These are phyloP conservation scores for Acmispon strigosus DNA, from an alignment of 306 rosid species.

Conservation along the genomic window DNA sequence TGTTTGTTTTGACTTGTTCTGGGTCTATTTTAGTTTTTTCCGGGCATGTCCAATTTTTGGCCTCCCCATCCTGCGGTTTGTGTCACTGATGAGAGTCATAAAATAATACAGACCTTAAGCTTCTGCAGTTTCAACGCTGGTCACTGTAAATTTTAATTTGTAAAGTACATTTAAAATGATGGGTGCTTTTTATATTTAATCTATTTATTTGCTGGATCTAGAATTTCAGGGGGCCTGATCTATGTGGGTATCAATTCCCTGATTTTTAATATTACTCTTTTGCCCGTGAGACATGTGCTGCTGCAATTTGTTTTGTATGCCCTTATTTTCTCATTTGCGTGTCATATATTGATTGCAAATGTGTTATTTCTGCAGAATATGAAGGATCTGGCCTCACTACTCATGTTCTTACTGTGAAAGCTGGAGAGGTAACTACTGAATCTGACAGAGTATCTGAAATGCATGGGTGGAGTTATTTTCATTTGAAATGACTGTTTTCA, in stretches of 20 bases:
- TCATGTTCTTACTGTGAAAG: constrained; percentile 58
- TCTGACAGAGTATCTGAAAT: background rate
- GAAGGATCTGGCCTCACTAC: constrained; percentile 9
- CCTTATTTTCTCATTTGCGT: background rate
- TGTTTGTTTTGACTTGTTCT: background rate
- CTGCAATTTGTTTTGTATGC: background rate
- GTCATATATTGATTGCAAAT: background rate
- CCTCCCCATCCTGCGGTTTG: background rate
- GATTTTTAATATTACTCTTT: constrained; percentile 21
- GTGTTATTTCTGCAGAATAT: no score
- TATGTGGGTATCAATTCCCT: background rate
- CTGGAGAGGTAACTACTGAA: constrained; percentile 58
- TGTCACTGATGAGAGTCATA: no score
- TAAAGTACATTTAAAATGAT: background rate
- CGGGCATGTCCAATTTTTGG: background rate
- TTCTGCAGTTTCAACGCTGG: no score
- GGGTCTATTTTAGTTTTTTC: background rate
- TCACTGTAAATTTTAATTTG: background rate
- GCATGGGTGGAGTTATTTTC: background rate
- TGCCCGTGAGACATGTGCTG: constrained; percentile 26
- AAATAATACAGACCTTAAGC: no score
- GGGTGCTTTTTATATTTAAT: background rate
- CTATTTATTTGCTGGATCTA: constrained; percentile 4
- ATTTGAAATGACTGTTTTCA: background rate
- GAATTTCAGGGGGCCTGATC: background rate